Percentiles rank a stretch among this genome's conserved stretches.
phyloP scores from a whole-genome alignment of 2,329 filamentous ascomycete genomes.

The Xylaria sp. region DNA sequence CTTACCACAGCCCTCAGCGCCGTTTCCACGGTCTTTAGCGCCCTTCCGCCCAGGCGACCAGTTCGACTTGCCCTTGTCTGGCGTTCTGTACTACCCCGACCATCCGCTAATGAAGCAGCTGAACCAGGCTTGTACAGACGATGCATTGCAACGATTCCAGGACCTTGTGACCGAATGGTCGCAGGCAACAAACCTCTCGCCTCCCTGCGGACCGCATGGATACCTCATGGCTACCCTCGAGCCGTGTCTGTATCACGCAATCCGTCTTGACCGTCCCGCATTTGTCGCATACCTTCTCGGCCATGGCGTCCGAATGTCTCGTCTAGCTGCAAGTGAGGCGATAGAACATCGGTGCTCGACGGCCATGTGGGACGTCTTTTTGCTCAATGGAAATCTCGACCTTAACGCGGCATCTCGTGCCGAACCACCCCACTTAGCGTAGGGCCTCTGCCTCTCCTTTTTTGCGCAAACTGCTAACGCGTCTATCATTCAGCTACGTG shows the following conservation, averaged over 20 bases:
- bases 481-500: not conserved
- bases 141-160: not conserved
- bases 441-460: too few relatives aligned
- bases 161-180: not conserved
- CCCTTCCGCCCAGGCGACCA: conserved; percentile 10
- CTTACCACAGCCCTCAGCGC: too few relatives aligned
- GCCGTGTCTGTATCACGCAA: not conserved
- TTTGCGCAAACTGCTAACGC: too few relatives aligned
- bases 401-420: too few relatives aligned
- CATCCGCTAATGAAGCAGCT: conserved; percentile 20
- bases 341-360: not conserved
- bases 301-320: not conserved
- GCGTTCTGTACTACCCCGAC: conserved; percentile 17
- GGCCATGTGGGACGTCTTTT: not conserved
- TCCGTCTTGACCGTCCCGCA: not conserved
- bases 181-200: not conserved
- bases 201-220: not conserved
- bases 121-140: conserved; percentile 10
- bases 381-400: too few relatives aligned
- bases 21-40: too few relatives aligned
- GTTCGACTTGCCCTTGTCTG: conserved; percentile 16
- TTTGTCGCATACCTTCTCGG: not conserved
- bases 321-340: not conserved
- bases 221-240: not conserved
- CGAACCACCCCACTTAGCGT: too few relatives aligned